phyloP scores from a whole-genome alignment of 1,284 basidiomycete genomes.

The Macrocystidia cucumis region DNA sequence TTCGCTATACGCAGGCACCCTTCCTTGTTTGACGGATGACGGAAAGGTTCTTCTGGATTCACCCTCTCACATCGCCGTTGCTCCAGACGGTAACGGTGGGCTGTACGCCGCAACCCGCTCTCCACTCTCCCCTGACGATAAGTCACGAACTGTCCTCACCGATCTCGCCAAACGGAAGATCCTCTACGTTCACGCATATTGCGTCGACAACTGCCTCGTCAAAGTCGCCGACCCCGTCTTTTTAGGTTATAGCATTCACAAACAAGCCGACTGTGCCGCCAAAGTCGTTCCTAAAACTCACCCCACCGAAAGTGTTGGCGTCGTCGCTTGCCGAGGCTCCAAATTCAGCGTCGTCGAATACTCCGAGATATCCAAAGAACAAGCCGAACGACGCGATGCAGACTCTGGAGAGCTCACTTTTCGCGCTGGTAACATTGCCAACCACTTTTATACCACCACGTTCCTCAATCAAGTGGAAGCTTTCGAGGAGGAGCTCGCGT shows the following conservation, averaged over 20 bases:
- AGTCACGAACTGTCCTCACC: slow-evolving; percentile 71
- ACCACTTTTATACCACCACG: slow-evolving; percentile 93
- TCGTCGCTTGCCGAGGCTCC: slow-evolving; percentile 78
- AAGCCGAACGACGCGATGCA: slow-evolving; percentile 72
- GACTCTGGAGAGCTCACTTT: slow-evolving; percentile 76
- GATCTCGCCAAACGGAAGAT: slow-evolving; percentile 78
- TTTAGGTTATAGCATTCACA: slow-evolving; percentile 87
- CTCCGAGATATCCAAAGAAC: slow-evolving; percentile 87
- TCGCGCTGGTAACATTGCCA: slow-evolving; percentile 96
- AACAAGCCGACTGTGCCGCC: slow-evolving; percentile 84
- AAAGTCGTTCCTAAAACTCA: slow-evolving; percentile 92
- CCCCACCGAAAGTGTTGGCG: slow-evolving; percentile 91
- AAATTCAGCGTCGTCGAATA: slow-evolving; percentile 96
- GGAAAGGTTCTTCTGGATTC: slow-evolving; percentile 91
- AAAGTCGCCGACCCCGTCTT: slow-evolving; percentile 96
- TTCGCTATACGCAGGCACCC: slow-evolving; percentile 59
- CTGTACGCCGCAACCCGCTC: slow-evolving; percentile 89
- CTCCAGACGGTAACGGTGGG: slow-evolving; percentile 97
- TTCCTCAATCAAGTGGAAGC: slow-evolving; percentile 79
- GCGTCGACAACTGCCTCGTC: slow-evolving; percentile 99
- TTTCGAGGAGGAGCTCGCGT: slow-evolving; percentile 88
- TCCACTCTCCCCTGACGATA: slow-evolving; percentile 58
- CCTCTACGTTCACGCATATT: slow-evolving; percentile 90
- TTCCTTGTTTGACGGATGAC: slow-evolving; percentile 91
- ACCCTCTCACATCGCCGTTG: slow-evolving; percentile 76